Evolutionary conservation across 2,329 filamentous ascomycete genomes (phyloP).

Genomic region (Cytospora schulzeri): DNA sequence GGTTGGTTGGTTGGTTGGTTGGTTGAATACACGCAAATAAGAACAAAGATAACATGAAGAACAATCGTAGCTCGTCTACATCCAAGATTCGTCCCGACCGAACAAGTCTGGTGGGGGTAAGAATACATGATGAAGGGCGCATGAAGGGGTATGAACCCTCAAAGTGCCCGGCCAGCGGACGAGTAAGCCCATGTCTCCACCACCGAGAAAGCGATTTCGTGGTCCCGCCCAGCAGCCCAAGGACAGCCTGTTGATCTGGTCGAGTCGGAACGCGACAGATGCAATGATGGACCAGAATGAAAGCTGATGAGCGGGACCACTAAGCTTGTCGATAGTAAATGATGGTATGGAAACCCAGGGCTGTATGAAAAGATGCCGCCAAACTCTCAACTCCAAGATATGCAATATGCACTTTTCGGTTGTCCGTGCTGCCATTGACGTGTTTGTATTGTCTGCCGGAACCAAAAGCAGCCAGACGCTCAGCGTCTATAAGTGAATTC

Average conservation of each 20-base stretch:
- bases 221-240: too few species aligned
- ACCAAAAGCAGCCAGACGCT: conserved; percentile 21
- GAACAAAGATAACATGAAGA: not conserved
- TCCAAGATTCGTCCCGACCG: not conserved
- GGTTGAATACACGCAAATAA: not conserved
- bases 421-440: conserved; percentile 6
- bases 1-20: not conserved
- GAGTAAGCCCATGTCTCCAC: conserved; percentile 5
- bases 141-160: not conserved
- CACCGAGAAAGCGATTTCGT: not conserved
- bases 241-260: too few species aligned
- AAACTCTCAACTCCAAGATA: conserved; percentile 24
- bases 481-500: conserved; percentile 17
- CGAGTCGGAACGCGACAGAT: too few species aligned
- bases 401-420: conserved; percentile 19
- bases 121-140: not conserved
- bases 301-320: not conserved
- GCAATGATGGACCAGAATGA: too few species aligned
- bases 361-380: conserved; percentile 18
- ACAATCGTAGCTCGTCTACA: not conserved
- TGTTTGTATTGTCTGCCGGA: conserved; percentile 17
- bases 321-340: not conserved
- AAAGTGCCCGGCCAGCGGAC: not conserved
- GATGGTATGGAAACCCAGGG: not conserved
- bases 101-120: not conserved